Evolutionary conservation across 768 basidiomycete genomes (phyloP).

Genomic region (Boletus sp.): DNA sequence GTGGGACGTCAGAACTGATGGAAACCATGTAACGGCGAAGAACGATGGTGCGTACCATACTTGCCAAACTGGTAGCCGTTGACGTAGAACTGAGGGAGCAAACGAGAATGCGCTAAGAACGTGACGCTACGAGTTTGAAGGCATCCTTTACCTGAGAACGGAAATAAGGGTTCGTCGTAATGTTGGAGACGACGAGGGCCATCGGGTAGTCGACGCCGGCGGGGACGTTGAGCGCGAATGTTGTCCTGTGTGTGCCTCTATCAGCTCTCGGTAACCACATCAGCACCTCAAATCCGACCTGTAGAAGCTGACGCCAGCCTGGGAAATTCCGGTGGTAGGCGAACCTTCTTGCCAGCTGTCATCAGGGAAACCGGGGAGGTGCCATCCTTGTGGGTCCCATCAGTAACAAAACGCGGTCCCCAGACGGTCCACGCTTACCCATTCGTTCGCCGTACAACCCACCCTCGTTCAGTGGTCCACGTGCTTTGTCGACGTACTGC

Average conservation of each 20-base stretch:
- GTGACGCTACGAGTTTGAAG: background rate
- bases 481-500: conserved; percentile 47
- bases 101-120: background rate
- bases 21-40: too few relatives aligned
- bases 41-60: conserved; percentile 12
- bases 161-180: conserved; percentile 43
- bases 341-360: conserved; percentile 41
- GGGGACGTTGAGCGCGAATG: conserved; percentile 45
- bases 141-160: conserved; percentile 29
- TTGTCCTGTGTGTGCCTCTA: conserved; percentile 14
- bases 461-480: conserved; percentile 61
- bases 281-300: conserved; percentile 28
- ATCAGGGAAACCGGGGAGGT: conserved; percentile 56
- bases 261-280: background rate
- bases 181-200: conserved; percentile 43
- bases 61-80: conserved; percentile 30
- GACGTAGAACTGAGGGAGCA: conserved; percentile 20
- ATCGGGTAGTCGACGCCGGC: conserved; percentile 49
- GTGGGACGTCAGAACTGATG: background rate
- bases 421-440: conserved; percentile 18
- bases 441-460: conserved; percentile 56
- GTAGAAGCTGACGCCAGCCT: conserved; percentile 49
- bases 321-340: conserved; percentile 41
- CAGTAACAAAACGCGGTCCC: background rate
- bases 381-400: conserved; percentile 36